Evolutionary conservation across 371 early-diverging fungal species (phyloP), one percentile per base, ranked within the genome.

Genomic region (Entomophthora muscae): DNA sequence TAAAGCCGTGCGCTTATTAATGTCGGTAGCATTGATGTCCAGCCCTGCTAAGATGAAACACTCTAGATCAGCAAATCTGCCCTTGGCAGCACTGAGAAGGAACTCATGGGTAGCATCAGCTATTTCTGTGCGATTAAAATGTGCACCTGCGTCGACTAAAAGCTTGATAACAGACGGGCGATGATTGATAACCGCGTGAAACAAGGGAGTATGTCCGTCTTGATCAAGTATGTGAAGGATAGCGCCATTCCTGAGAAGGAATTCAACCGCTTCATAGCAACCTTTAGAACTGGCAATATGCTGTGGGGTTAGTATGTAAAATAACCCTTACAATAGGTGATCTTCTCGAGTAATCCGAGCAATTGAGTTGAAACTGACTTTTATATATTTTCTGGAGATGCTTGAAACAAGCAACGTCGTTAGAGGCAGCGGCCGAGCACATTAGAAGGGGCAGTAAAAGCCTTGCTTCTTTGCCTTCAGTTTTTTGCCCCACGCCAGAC

Each of bases 191-290:
- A 86, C 82, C 0, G 95, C 91, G 62, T 91, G 86, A 68, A 80
- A 93, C 1, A 97, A 71, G n/a, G 96, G 92, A 1, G 93, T 90
- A 66, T 91, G 95, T 0, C 93, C 91, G 26, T 77, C 76, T 31
- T 83, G 76, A 73, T 95, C 95, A n/a, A 91, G 83, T 22, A 83
- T 76, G 70, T 97, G 96, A n/a, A 95, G 86, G 33, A 85, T 84
- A 1, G 95, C 91, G 0, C 98, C 98, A 61, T 87, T 83, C 24
- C 76, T 67, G 12, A 96, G 71, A 57, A 95, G 69, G 64, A 83
- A 89, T 57, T 86, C 79, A 0, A 86, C 86, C 21, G 83, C 77
- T 0, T 75, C 75, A 2, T 78, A 66, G 62, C 90, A 82, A 5
- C 90, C 89, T 32, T 86, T 85, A 3, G 84, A 74, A 63, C 86